These are phyloP conservation scores for Blastocystis sp. DNA, from an alignment of 352 stramenopile species.

Conservation along the genomic window DNA sequence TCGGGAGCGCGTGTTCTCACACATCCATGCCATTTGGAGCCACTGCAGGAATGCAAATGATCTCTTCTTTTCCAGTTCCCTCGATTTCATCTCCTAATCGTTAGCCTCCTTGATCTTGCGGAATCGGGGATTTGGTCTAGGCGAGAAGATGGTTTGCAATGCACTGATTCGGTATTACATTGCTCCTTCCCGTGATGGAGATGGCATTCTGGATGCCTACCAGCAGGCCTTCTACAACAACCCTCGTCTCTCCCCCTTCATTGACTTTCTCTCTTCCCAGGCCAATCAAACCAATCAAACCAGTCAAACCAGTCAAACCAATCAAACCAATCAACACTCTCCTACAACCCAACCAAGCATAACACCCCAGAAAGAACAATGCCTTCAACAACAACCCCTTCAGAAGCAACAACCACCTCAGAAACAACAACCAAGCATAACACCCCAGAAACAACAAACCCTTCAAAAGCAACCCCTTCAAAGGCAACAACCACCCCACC, in stretches of 20 bases:
- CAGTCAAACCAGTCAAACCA: background rate
- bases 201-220: background rate
- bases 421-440: no score
- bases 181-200: background rate
- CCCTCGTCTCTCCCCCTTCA: conserved; percentile 21
- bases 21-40: conserved; percentile 20
- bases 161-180: conserved; percentile 2
- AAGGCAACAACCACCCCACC: no score
- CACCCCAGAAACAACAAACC: no score
- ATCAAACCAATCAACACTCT: no score
- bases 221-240: conserved; percentile 18
- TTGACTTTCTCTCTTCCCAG: conserved; percentile 14
- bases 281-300: background rate
- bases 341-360: no score
- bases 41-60: background rate
- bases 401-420: no score
- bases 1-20: conserved; percentile 15
- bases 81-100: background rate
- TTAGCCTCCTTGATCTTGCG: conserved; percentile 35
- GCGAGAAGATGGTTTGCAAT: background rate
- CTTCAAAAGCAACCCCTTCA: no score
- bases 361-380: no score
- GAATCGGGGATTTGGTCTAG: conserved; percentile 37
- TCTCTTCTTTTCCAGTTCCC: conserved; percentile 16
- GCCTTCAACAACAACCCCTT: no score